A percentile compares a stretch with the other conserved stretches of the same genome.
These are phyloP conservation scores for Globisporangium abappressorium DNA, from an alignment of 352 stramenopile genomes.

Conservation along the genomic window DNA sequence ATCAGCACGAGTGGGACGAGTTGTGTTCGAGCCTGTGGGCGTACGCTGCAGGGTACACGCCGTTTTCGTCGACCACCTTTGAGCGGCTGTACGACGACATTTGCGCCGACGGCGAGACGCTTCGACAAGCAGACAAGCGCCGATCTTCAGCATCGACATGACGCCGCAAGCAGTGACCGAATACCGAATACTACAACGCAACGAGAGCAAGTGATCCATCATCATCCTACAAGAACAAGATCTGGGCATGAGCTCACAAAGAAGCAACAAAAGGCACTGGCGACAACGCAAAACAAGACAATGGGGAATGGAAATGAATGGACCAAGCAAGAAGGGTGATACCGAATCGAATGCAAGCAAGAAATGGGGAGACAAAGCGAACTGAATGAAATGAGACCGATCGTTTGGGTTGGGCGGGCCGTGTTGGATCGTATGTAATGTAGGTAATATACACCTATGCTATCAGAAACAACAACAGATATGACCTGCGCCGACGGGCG, in stretches of 20 bases:
- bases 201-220: neutral
- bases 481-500: too few species aligned
- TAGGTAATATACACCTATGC: constrained; percentile 18
- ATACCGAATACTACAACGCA: neutral
- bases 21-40: constrained; percentile 77
- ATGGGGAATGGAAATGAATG: constrained; percentile 3
- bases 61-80: constrained; percentile 70
- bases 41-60: constrained; percentile 72
- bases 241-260: neutral
- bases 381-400: constrained; percentile 1
- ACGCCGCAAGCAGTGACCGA: constrained; percentile 4
- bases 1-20: constrained; percentile 57
- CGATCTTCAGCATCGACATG: constrained; percentile 18
- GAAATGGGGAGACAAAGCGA: constrained; percentile 1
- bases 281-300: neutral
- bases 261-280: neutral
- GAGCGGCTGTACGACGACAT: constrained; percentile 88
- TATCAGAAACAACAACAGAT: constrained; percentile 5
- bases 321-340: constrained; percentile 2
- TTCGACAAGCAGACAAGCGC: constrained; percentile 23
- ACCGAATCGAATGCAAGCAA: neutral
- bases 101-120: constrained; percentile 59
- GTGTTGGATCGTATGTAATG: constrained; percentile 17
- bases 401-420: neutral
- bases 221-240: neutral